Evolutionary conservation across 257 asterid species (phyloP).

Genomic region (Linaria vulgaris): DNA sequence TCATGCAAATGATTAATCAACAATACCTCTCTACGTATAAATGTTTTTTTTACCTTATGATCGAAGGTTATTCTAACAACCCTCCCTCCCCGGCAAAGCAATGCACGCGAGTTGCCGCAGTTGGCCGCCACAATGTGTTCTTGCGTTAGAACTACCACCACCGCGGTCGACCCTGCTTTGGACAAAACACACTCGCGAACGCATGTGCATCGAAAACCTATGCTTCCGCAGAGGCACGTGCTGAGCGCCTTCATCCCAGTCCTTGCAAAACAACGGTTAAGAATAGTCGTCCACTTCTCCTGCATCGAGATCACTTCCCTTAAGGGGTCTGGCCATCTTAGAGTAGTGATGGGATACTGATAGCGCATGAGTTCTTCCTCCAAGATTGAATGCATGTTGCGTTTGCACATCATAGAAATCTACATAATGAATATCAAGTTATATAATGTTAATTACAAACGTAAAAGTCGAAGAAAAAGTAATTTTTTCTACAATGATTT

Average conservation of each 20-base stretch:
- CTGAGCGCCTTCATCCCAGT: slow-evolving; percentile 25
- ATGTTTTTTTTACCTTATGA: slow-evolving; percentile 59
- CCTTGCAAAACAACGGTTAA: slow-evolving; percentile 25
- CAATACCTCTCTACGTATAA: too few relatives aligned
- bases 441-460: too few relatives aligned
- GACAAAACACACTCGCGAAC: slow-evolving; percentile 26
- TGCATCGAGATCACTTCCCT: slow-evolving; percentile 19
- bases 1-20: too few relatives aligned
- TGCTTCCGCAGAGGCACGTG: slow-evolving; percentile 29
- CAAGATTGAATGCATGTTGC: slow-evolving; percentile 58
- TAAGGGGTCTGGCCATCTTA: too few relatives aligned
- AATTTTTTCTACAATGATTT: too few relatives aligned
- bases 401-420: slow-evolving; percentile 58
- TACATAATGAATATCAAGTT: too few relatives aligned
- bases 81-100: slow-evolving; percentile 51
- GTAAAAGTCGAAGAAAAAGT: too few relatives aligned
- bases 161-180: slow-evolving; percentile 67
- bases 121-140: slow-evolving; percentile 53
- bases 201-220: slow-evolving; percentile 41
- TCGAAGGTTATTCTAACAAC: slow-evolving; percentile 61
- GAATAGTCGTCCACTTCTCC: slow-evolving; percentile 35
- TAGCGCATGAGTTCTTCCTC: slow-evolving; percentile 39
- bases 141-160: slow-evolving; percentile 51
- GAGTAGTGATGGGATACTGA: too few relatives aligned
- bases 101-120: slow-evolving; percentile 87